Evolutionary conservation across 2,329 filamentous ascomycete species (phyloP), one percentile per base, ranked within the genome.

Genomic region (Helicocarpus griseus): DNA sequence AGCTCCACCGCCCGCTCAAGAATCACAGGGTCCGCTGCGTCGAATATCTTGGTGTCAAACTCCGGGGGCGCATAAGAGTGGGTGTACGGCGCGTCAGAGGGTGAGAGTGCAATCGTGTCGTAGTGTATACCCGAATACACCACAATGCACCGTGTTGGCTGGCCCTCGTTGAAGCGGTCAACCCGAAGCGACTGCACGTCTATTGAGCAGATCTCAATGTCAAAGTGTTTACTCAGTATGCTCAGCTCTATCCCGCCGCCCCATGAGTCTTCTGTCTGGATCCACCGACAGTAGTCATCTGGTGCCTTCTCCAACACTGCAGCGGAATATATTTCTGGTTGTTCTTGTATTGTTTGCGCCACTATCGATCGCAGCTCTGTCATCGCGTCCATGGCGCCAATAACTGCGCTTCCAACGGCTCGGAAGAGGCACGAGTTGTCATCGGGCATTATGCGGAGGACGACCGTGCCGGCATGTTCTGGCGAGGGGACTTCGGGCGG

Each of bases 381-480:
- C 81, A 87, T 85, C 7, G 77, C 75, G 56, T 85, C 81, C 59
- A 85, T 76, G 1, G 75, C 74, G 29, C 80, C 78, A 46, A 88
- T 80, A n/a, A 95, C 77, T 2, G 86, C 86, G 50, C 84, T 86
- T 14, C 87, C 87, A 44, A 97, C 83, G 0, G 91, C 90, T 26
- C 89, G 86, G 69, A 96, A 97, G 62, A 97, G 82, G 70, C 91
- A 97, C 53, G 84, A 89, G 69, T 96, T 96, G 68, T 97, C 91
- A 63, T 96, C 91, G 4, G 90, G 89, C 91, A 97, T 96, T 48
- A 97, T 87, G 13, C 91, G 85, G 17, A 96, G 78, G 7, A 94
- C 86, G 17, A 80, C 67, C 1, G 75, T 78, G 44, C 79, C 80
- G 29, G 71, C 71, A 46, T 79, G 76, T 26, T 76, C 71, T 5